These are phyloP conservation scores for Tinospora cordifolia DNA, from an alignment of 164 flowering plant species.

Conservation along the genomic window DNA sequence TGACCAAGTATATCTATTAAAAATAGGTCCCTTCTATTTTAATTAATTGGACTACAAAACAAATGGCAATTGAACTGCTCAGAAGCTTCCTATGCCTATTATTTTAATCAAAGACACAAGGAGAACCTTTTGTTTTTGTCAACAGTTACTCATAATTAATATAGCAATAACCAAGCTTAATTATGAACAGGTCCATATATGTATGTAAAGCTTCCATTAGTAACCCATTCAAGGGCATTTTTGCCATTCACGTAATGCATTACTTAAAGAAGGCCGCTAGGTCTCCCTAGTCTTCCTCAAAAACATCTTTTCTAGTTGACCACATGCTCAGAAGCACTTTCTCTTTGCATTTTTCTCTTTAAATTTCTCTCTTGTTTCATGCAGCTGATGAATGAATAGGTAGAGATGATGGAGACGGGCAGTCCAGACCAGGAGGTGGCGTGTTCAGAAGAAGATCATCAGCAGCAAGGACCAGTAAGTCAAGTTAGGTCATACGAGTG, in stretches of 20 bases:
- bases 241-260: background rate
- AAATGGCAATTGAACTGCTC: no score
- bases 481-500: constrained; percentile 36
- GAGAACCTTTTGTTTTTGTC: no score
- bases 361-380: background rate
- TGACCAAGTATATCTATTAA: no score
- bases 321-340: constrained; percentile 1
- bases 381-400: no score
- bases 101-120: no score
- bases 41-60: no score
- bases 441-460: constrained; percentile 8
- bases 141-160: no score
- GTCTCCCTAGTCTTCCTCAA: background rate
- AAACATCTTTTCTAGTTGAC: constrained; percentile 9
- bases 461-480: constrained; percentile 15
- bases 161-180: no score
- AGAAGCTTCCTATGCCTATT: no score
- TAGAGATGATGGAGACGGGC: constrained; percentile 23
- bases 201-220: no score
- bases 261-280: no score
- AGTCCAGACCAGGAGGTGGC: constrained; percentile 3
- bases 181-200: background rate
- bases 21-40: no score
- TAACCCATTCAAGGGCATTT: background rate
- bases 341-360: background rate